A percentile compares a stretch with the other conserved stretches of the same genome.
phyloP scores from a whole-genome alignment of 1,284 basidiomycete species.

The Fomes fomentarius region DNA sequence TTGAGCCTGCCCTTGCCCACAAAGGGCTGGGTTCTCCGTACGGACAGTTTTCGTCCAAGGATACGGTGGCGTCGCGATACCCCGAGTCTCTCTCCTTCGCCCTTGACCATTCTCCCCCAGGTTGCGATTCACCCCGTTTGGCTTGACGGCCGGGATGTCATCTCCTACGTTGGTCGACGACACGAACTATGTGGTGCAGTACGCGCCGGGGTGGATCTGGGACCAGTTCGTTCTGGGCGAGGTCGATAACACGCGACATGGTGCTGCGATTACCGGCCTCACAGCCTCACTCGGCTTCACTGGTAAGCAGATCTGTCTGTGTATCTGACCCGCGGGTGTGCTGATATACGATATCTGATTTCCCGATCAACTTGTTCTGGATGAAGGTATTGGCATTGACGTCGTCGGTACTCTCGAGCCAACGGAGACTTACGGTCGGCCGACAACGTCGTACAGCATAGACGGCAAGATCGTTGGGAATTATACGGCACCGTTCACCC shows the following conservation, averaged over 20 bases:
- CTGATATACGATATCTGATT: neutral
- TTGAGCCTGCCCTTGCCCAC: no score
- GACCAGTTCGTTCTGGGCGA: neutral
- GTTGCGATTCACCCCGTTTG: no score
- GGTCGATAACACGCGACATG: slow-evolving; percentile 9
- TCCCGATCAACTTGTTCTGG: neutral
- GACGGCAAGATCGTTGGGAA: neutral
- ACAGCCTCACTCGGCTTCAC: slow-evolving; percentile 5
- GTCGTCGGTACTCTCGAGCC: neutral
- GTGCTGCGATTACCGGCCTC: neutral
- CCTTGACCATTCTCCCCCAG: neutral
- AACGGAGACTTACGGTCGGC: neutral
- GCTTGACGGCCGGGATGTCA: neutral
- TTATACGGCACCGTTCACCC: neutral
- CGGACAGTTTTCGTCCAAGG: no score
- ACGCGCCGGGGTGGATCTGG: slow-evolving; percentile 9
- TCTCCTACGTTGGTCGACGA: slow-evolving; percentile 8
- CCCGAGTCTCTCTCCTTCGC: neutral
- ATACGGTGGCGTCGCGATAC: no score
- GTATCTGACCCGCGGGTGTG: neutral
- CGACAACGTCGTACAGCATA: slow-evolving; percentile 2
- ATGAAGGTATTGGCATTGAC: neutral
- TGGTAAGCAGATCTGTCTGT: slow-evolving; percentile 5
- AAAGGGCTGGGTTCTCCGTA: no score
- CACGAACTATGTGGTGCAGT: slow-evolving; percentile 6